Conservation (phyloP, 495 filamentous ascomycete genomes). For the Rhizodiscina lignyota region DNA sequence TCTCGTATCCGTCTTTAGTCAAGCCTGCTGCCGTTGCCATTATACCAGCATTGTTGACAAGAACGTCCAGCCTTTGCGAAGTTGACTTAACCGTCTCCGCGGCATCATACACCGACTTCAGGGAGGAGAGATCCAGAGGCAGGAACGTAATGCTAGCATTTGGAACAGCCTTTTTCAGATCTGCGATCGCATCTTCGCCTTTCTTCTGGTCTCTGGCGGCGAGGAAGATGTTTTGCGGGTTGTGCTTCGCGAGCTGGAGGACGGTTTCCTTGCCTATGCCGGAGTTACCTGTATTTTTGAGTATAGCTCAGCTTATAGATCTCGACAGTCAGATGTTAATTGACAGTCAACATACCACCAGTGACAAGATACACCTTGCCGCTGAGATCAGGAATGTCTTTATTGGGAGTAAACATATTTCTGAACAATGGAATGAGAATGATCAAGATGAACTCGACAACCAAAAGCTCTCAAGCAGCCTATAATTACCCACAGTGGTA, state of each 20-base stretch:
- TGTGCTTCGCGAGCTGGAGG: conserved; percentile 3
- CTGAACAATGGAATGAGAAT: too few species aligned
- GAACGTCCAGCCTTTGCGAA: conserved; percentile 8
- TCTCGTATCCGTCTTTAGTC: conserved; percentile 10
- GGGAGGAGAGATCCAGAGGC: conserved; percentile 9
- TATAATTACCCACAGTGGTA: too few species aligned
- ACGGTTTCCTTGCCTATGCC: conserved; percentile 5
- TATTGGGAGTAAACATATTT: background rate
- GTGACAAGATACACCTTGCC: conserved; percentile 7
- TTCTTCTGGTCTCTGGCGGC: conserved; percentile 2
- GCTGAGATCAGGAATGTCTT: conserved; percentile 7
- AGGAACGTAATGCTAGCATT: conserved; percentile 4
- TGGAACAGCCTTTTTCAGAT: background rate
- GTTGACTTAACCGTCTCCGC: too few species aligned
- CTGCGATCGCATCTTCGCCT: conserved; percentile 1
- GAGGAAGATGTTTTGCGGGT: conserved; percentile 1
- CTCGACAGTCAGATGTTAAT: too few species aligned
- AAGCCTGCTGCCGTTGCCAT: conserved; percentile 1
- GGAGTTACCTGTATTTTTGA: background rate
- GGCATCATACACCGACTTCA: conserved; percentile 6
- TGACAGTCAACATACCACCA: conserved; percentile 4
- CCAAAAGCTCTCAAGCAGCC: too few species aligned
- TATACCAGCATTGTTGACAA: conserved; percentile 13
- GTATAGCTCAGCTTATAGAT: background rate
- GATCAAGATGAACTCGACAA: too few species aligned